A percentile compares a stretch with the other conserved stretches of the same genome.
Evolutionary conservation across 805 yeast genomes (phyloP).

Genomic region (Naumovozyma dairenensis): DNA sequence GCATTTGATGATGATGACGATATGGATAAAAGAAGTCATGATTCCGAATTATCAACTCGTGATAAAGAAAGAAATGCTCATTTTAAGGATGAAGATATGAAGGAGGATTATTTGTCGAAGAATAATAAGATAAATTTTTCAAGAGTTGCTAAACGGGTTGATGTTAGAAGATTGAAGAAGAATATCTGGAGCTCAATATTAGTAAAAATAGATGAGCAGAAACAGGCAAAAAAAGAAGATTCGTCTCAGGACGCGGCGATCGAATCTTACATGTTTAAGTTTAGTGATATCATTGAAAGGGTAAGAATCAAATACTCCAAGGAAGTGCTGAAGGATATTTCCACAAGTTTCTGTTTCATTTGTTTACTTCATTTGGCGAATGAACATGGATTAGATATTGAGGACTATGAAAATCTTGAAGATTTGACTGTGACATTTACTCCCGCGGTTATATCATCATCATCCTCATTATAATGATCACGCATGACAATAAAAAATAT

Average conservation of each 20-base stretch:
- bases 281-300: constrained; percentile 41
- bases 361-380: constrained; percentile 79
- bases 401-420: constrained; percentile 34
- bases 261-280: constrained; percentile 18
- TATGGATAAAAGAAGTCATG: constrained; percentile 24
- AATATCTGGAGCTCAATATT: constrained; percentile 59
- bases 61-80: constrained; percentile 21
- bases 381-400: constrained; percentile 62
- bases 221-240: constrained; percentile 21
- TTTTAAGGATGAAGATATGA: constrained; percentile 16
- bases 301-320: constrained; percentile 44
- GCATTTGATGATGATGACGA: constrained; percentile 27
- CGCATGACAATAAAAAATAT: too few species aligned
- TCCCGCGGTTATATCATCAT: too few species aligned
- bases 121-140: constrained; percentile 45
- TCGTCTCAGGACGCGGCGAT: background rate
- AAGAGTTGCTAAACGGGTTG: constrained; percentile 67
- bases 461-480: too few species aligned
- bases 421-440: constrained; percentile 19
- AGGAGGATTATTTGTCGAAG: constrained; percentile 6
- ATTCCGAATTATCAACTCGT: background rate
- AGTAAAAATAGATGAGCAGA: constrained; percentile 4
- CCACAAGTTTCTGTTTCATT: constrained; percentile 79
- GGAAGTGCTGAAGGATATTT: constrained; percentile 53
- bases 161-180: constrained; percentile 61